Base-by-base conservation (phyloP, 495 filamentous ascomycete species). In the Hyaloscypha variabilis region DNA sequence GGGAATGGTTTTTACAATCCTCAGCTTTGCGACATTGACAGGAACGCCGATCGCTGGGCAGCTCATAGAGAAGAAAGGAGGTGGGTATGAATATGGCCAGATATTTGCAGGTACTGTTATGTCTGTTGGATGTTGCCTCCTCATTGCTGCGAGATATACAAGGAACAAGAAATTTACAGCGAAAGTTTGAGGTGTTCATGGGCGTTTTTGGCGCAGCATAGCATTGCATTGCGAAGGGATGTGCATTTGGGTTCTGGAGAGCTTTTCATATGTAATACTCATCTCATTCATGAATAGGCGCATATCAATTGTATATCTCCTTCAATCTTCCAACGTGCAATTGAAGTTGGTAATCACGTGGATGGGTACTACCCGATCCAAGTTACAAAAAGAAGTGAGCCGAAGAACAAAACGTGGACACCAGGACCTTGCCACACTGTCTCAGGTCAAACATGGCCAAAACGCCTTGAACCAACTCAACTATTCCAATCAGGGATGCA, bases 1-100 rank as follows among this genome's bases (percentile, higher is more conserved):
- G 81, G 93, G 91, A 6, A 93, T 95, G 90, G 82, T 88, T 28
- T 89, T 95, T 64, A 88, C 84, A n/a, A 85, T 93, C 49, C 83
- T 89, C 14, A 87, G 85, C 42, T 84, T 95, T 57, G 91, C 91
- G 0, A 83, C 83, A 25, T 76, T 95, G 29, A 91, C 88, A 29
- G 91, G 91, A 0, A 84, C 90, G 13, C 90, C 92, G 3, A 86
- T 96, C 64, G 90, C 87, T 0, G 92, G 91, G 0, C 83, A 82
- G 3, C 68, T 89, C 63, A 77, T 90, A 8, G 71, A 83, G 69
- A 69, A 70, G 3, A 69, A 69, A 13, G 77, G 76, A 42, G 74
- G 77, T 28, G 85, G 82, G 11, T 91, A 86, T 77, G 67, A 81
- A 49, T 82, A 82, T 65, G 85, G 88, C 0, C 87, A 90, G 72